Evolutionary conservation across 257 asterid genomes (phyloP), one percentile per base, ranked within the genome.

Genomic region (Vinca minor): DNA sequence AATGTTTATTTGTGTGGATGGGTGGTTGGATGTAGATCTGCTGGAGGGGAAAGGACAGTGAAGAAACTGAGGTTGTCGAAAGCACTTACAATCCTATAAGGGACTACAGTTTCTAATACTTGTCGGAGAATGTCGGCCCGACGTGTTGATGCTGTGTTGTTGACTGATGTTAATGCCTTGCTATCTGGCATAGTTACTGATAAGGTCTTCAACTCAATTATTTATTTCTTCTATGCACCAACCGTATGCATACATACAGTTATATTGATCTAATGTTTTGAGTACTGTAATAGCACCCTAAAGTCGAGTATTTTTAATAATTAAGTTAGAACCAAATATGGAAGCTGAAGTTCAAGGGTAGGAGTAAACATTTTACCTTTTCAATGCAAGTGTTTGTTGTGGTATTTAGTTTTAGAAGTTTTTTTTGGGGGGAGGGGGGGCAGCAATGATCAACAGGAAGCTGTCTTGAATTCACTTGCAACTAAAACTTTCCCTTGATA

Each of bases 111-210:
- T 42, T 88, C 83, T 11, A 96, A 88, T 58, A 96, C 96, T 50
- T 91, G 96, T 78, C 83, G 89, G 78, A 87, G 96, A 77, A 91
- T 91, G 98, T 90, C 98, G 57, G 68, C 86, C 20, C 77, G 96
- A 70, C 90, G 91, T 54, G 90, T 86, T 32, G 92, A 91, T 78
- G 98, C 95, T 35, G 98, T 86, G 77, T 81, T 91, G 70, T 80
- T 91, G 66, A 91, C 95, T 50, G 98, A 91, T 67, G 74, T 96
- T 71, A 88, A 86, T 75, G 98, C 94, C 46, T 71, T 88, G 78
- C 98, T 91, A 59, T 91, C 98, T 8, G 98, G 98, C 81, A 85
- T 91, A 67, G 95, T 91, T 75, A 91, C 98, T 70, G 98, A 86
- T 74, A 91, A 88, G 95, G 98, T 85, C 25, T 57, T 62, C 52